Conservation (phyloP, 106 monocot genomes). For the Cymbidium sinense region DNA sequence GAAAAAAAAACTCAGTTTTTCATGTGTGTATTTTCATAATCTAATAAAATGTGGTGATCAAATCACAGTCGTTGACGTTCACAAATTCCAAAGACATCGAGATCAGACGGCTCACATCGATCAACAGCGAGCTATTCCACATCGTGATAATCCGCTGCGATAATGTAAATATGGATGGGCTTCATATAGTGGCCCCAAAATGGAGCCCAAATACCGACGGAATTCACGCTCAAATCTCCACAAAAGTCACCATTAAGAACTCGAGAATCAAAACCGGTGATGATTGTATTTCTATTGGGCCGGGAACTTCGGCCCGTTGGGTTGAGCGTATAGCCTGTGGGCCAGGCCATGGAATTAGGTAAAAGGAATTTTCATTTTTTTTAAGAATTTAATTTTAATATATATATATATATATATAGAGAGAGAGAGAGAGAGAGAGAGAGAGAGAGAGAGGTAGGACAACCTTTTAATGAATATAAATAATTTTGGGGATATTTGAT, state of each 20-base stretch:
- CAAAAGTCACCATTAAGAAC: slow-evolving; percentile 28
- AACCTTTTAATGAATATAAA: no score
- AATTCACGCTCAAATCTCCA: slow-evolving; percentile 59
- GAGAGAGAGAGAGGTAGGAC: no score
- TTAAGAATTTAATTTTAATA: background rate
- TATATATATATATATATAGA: no score
- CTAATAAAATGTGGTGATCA: slow-evolving; percentile 65
- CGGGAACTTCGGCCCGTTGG: slow-evolving; percentile 52
- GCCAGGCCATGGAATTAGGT: slow-evolving; percentile 69
- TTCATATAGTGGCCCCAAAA: slow-evolving; percentile 38
- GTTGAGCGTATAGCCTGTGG: slow-evolving; percentile 57
- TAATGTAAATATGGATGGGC: slow-evolving; percentile 28
- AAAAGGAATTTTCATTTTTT: background rate
- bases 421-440: no score
- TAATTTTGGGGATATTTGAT: no score
- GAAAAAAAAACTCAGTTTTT: no score
- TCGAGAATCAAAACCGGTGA: slow-evolving; percentile 61
- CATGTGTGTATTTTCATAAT: no score
- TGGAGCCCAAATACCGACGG: slow-evolving; percentile 76
- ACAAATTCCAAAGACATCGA: slow-evolving; percentile 37
- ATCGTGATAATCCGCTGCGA: slow-evolving; percentile 36
- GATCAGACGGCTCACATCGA: slow-evolving; percentile 52
- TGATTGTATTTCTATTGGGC: slow-evolving; percentile 73
- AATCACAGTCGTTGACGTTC: slow-evolving; percentile 50
- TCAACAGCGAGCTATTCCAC: slow-evolving; percentile 69